Evolutionary conservation across 2,329 filamentous ascomycete species (phyloP), one percentile per base, ranked within the genome.

Genomic region (Calonectria honghensis): DNA sequence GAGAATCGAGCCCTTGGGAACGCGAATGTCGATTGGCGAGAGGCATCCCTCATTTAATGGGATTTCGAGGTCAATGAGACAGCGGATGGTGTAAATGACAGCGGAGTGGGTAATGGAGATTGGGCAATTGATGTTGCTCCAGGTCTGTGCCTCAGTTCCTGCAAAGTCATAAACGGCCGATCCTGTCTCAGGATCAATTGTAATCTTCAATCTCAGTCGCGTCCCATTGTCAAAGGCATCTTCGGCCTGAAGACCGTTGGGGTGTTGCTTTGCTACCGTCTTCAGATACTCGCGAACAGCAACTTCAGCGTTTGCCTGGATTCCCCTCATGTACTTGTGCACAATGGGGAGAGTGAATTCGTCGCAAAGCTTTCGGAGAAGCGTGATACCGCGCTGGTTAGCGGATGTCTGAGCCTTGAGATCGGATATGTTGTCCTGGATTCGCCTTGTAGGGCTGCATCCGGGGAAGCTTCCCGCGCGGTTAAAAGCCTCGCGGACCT

Each of bases 261-360:
- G 72, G 66, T 82, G 77, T 66, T 93, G 89, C 74, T 91, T 88
- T 3, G 93, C 80, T 63, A 85, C 37, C 27, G 68, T 70, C 24
- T 78, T 78, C 68, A 85, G 75, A 37, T 79, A 81, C 6, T 76
- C 75, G 4, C 85, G 83, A 1, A 85, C 84, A 0, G 85, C 83
- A 4, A 79, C 67, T 67, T 86, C 85, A 20, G 84, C 84, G 52
- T 85, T 86, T 37, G 77, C 69, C 73, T 86, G 84, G 52, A 86
- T 86, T 29, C 81, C 84, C 7, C 70, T 61, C 85, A 86, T 86
- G 78, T 85, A 85, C 41, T 78, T 80, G 51, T 86, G 84, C 9
- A 85, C 84, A 0, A 81, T 79, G 2, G 74, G 71, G 2, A 84
- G 80, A 1, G 81, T 80, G 31, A 81, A 84, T 72, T 86, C 84